Evolutionary conservation across 306 rosid species (phyloP), one percentile per base, ranked within the genome.

Genomic region (Argentina anserina): DNA sequence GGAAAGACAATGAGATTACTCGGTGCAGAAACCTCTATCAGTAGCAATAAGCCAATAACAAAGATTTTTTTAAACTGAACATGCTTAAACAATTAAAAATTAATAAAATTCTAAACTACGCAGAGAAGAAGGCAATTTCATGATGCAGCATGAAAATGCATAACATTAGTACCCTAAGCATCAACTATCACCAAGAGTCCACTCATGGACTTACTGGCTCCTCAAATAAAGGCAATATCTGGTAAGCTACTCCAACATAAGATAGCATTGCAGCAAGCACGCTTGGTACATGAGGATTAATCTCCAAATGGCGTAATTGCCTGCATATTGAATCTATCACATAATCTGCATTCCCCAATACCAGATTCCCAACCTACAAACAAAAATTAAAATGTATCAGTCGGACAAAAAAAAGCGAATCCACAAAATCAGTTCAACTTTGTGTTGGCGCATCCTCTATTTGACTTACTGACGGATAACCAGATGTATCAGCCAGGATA

Each of bases 321-420:
- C 88, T 90, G 81, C 97, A 91, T 81, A 91, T 80, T 36, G 97
- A 91, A 91, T 91, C 98, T 69, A 91, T 79, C 79, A 94, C 97
- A 81, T 91, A 91, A 82, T 94, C 98, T 69, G 97, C 96, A 80
- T 94, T 89, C 60, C 67, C 91, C 84, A 91, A 69, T 79, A 94
- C 97, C 74, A 94, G 80, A 62, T 81, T 81, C 21, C 87, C 94
- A 84, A 94, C 98, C 98, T 93, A 83, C 84, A 82, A 82, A 61
- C 34, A 82, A 50, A 50, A 50, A 42, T 58, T 68, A 40, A 34
- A 69, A n/a, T 21, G 60, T 26, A 65, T 43, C 56, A 29, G 50
- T 79, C 76, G 45, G 42, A 65, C 69, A 46, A 69, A 31, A 67
- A 68, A 66, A 65, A 21, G 39, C 42, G 33, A 29, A 45, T 49